phyloP scores from a whole-genome alignment of 495 filamentous ascomycete species.

The Talaromyces proteolyticus region DNA sequence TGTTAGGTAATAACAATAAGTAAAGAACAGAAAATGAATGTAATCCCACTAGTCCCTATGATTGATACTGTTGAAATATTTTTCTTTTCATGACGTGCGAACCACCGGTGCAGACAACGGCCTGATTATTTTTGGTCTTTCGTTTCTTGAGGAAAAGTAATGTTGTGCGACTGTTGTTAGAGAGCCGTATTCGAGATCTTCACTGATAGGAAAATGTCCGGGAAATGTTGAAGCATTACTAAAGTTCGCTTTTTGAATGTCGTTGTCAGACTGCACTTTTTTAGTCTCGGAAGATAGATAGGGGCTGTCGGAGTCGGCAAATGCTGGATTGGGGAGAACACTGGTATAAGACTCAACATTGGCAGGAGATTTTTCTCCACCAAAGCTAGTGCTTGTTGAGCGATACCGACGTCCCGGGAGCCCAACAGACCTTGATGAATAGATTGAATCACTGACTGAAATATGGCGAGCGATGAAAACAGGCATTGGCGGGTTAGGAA shows the following conservation, averaged over 20 bases:
- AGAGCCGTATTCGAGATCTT: neutral
- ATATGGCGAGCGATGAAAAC: conserved; percentile 3
- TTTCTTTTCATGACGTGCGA: neutral
- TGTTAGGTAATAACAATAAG: neutral
- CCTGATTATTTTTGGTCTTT: neutral
- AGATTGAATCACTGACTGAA: conserved; percentile 7
- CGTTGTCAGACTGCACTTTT: neutral
- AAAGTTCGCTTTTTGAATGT: neutral
- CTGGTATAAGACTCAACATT: neutral
- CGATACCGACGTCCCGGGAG: neutral
- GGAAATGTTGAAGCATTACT: neutral
- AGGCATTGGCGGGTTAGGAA: neutral
- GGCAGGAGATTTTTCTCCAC: neutral
- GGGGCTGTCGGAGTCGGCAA: neutral
- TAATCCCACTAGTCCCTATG: neutral
- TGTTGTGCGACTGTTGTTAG: neutral
- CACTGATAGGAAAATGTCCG: neutral
- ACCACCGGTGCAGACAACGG: neutral
- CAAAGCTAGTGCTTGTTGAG: neutral
- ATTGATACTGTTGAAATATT: neutral
- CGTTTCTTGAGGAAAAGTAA: neutral
- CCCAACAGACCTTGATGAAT: conserved; percentile 2
- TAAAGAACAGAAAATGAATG: neutral
- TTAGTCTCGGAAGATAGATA: neutral
- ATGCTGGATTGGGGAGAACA: neutral